Percentiles rank a stretch among this genome's conserved stretches.
These are phyloP conservation scores for Entomortierella beljakovae DNA, from an alignment of 192 early-diverging fungal species.

Conservation along the genomic window DNA sequence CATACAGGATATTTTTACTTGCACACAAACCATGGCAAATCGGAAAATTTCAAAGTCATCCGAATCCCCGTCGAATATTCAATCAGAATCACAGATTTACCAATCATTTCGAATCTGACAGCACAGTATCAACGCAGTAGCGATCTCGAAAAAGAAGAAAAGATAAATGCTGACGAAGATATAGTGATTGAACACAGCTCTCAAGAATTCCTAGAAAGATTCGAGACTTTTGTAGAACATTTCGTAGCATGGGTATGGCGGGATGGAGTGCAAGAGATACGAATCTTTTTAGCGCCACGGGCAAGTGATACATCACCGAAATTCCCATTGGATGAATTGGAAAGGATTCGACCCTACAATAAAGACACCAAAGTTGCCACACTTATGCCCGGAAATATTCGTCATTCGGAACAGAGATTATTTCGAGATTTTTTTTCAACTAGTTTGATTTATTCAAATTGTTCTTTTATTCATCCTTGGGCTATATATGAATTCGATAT, in stretches of 20 bases:
- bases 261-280: constrained; percentile 32
- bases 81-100: not conserved
- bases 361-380: constrained; percentile 9
- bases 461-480: constrained; percentile 45
- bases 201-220: constrained; percentile 21
- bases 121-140: too few species aligned
- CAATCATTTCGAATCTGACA: not conserved
- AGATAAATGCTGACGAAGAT: not conserved
- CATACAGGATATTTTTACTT: constrained; percentile 48
- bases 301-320: not conserved
- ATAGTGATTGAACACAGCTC: constrained; percentile 22
- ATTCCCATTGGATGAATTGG: constrained; percentile 15
- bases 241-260: constrained; percentile 45
- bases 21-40: constrained; percentile 24
- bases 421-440: constrained; percentile 36
- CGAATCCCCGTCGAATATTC: constrained; percentile 16
- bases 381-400: constrained; percentile 29
- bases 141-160: too few species aligned
- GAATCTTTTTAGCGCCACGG: constrained; percentile 31
- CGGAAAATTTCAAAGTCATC: constrained; percentile 34
- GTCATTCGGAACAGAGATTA: constrained; percentile 24
- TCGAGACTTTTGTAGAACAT: constrained; percentile 46
- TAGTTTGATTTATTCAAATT: constrained; percentile 29
- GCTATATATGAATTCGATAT: constrained; percentile 40
- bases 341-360: constrained; percentile 35